Evolutionary conservation across 805 yeast species (phyloP).

Genomic region (Yamadazyma sp.): DNA sequence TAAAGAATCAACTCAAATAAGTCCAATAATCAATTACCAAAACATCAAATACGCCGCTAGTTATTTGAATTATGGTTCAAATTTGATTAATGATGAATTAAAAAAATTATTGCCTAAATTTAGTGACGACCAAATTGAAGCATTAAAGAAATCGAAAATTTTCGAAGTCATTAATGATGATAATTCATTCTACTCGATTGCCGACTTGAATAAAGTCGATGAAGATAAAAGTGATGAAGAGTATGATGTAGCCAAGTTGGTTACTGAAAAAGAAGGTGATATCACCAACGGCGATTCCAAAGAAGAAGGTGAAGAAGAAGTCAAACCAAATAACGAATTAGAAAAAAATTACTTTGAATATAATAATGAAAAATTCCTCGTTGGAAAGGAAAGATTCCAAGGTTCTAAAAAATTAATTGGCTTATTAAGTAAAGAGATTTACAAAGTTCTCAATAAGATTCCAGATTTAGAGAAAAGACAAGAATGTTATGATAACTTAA

Average conservation of each 20-base stretch:
- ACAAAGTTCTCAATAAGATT: slow-evolving; percentile 50
- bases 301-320: slow-evolving; percentile 18
- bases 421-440: slow-evolving; percentile 52
- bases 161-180: slow-evolving; percentile 78
- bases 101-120: slow-evolving; percentile 56
- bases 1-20: slow-evolving; percentile 65
- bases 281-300: slow-evolving; percentile 16
- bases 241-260: slow-evolving; percentile 86
- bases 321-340: slow-evolving; percentile 60
- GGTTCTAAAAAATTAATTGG: slow-evolving; percentile 66
- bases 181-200: slow-evolving; percentile 59
- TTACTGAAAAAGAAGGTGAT: slow-evolving; percentile 57
- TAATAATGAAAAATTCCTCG: slow-evolving; percentile 46
- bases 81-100: slow-evolving; percentile 54
- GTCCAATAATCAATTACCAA: slow-evolving; percentile 76
- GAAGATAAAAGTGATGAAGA: slow-evolving; percentile 48
- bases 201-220: slow-evolving; percentile 37
- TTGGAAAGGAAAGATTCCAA: slow-evolving; percentile 89
- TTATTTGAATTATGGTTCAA: slow-evolving; percentile 60
- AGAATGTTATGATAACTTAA: slow-evolving; percentile 79
- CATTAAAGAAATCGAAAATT: slow-evolving; percentile 68
- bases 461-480: slow-evolving; percentile 71
- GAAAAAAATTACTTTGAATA: slow-evolving; percentile 73
- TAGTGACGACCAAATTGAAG: slow-evolving; percentile 58
- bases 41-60: slow-evolving; percentile 53